These are phyloP conservation scores for Pythium vanterpoolii DNA, from an alignment of 352 stramenopile species.

Conservation along the genomic window DNA sequence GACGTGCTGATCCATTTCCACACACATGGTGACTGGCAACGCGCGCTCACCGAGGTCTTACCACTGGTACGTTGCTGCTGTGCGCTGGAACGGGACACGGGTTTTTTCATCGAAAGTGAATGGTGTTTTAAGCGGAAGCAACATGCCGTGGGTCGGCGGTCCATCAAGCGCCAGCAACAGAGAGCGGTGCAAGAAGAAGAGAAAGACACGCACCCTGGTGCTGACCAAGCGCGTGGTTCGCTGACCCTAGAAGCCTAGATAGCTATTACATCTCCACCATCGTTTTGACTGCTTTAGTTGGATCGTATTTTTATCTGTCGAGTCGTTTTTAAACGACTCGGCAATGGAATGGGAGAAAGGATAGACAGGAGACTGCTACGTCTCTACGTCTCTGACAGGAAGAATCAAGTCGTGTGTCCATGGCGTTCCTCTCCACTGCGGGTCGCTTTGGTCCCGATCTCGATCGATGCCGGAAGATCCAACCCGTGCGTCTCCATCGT, in stretches of 20 bases:
- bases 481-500: conserved; percentile 24
- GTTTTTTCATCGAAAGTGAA: not conserved
- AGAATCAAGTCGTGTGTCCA: not conserved
- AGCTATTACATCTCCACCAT: no score
- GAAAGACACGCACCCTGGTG: not conserved
- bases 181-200: not conserved
- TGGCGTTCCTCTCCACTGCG: conserved; percentile 52
- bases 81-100: not conserved
- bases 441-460: conserved; percentile 49
- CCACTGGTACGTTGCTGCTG: conserved; percentile 36
- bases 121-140: conserved; percentile 15
- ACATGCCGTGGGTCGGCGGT: conserved; percentile 6
- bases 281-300: no score
- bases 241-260: not conserved
- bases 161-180: conserved; percentile 17
- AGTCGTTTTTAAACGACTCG: not conserved
- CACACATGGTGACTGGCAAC: conserved; percentile 42
- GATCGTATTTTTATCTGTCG: conserved; percentile 1
- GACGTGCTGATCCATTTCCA: conserved; percentile 63
- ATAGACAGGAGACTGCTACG: no score
- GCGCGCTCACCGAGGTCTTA: conserved; percentile 40
- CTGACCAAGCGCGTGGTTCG: not conserved
- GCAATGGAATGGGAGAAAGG: no score
- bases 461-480: conserved; percentile 28
- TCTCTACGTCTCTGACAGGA: no score